Conservation (phyloP, 192 early-diverging fungal species). For the Dimargaris cristalligena region DNA sequence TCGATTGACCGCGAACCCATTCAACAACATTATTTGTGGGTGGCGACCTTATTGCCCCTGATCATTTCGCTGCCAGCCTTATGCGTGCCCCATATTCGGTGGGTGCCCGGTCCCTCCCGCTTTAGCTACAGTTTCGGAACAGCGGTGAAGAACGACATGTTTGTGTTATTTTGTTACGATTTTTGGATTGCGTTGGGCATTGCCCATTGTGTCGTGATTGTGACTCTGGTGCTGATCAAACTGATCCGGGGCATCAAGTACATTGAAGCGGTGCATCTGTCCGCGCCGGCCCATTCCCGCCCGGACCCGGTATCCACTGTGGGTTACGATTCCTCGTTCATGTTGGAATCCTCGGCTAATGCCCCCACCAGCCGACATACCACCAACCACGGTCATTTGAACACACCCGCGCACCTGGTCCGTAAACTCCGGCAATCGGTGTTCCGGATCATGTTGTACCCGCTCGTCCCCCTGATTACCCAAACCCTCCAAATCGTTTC, state of each 20-base stretch:
- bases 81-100: conserved; percentile 10
- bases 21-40: background rate
- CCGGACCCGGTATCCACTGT: background rate
- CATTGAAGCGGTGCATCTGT: conserved; percentile 7
- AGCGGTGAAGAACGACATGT: background rate
- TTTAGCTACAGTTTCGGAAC: conserved; percentile 10
- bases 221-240: conserved; percentile 3
- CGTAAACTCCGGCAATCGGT: conserved; percentile 6
- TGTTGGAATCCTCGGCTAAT: background rate
- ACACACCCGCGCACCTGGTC: conserved; percentile 2
- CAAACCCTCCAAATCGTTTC: conserved; percentile 9
- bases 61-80: conserved; percentile 5
- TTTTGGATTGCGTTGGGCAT: conserved; percentile 9
- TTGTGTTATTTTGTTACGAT: conserved; percentile 10
- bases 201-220: background rate
- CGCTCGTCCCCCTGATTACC: conserved; percentile 4
- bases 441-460: conserved; percentile 10
- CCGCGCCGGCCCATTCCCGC: background rate
- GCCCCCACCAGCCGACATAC: background rate
- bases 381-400: background rate
- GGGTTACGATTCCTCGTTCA: background rate
- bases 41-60: conserved; percentile 4
- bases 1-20: background rate
- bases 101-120: conserved; percentile 3
- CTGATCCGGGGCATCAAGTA: conserved; percentile 6